Percentiles rank a stretch among this genome's conserved stretches.
Evolutionary conservation across 1,139 yeast genomes (phyloP).

Genomic region (Scheffersomyces illinoinensis): DNA sequence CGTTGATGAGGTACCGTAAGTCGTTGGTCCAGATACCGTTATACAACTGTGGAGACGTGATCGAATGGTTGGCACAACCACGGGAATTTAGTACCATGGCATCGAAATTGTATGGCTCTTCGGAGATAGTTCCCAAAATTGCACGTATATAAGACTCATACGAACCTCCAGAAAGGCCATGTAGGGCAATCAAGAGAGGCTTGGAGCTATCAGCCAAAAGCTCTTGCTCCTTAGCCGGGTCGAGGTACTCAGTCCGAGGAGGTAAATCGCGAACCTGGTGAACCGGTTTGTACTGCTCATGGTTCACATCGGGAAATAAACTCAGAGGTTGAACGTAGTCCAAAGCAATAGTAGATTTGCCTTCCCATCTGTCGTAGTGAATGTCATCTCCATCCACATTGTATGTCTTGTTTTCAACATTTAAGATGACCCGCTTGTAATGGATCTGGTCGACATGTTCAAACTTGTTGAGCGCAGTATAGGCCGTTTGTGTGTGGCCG

Average conservation of each 20-base stretch:
- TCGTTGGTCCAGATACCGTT: conserved; percentile 67
- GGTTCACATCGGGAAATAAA: conserved; percentile 20
- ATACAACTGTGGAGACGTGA: conserved; percentile 59
- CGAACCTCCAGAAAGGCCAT: conserved; percentile 66
- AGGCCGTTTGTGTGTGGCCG: conserved; percentile 51
- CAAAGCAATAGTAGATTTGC: conserved; percentile 39
- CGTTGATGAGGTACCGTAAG: conserved; percentile 52
- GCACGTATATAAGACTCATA: conserved; percentile 58
- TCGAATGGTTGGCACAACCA: conserved; percentile 60
- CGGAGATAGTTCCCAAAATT: conserved; percentile 35
- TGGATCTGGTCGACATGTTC: conserved; percentile 35
- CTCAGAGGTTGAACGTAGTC: conserved; percentile 37
- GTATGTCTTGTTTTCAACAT: conserved; percentile 33
- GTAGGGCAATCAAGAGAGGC: conserved; percentile 56
- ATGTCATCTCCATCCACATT: conserved; percentile 28
- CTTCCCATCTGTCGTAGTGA: conserved; percentile 44
- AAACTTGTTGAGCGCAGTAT: conserved; percentile 42
- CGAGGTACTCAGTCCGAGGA: conserved; percentile 43
- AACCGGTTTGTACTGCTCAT: conserved; percentile 30
- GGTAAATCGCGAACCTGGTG: conserved; percentile 41
- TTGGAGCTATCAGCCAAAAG: conserved; percentile 35
- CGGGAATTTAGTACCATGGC: conserved; percentile 58
- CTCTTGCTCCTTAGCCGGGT: conserved; percentile 34
- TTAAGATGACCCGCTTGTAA: conserved; percentile 39
- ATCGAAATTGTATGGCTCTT: conserved; percentile 42